These are phyloP conservation scores for Rhodotorula sp. DNA, from an alignment of 1,284 basidiomycete genomes.

Conservation along the genomic window DNA sequence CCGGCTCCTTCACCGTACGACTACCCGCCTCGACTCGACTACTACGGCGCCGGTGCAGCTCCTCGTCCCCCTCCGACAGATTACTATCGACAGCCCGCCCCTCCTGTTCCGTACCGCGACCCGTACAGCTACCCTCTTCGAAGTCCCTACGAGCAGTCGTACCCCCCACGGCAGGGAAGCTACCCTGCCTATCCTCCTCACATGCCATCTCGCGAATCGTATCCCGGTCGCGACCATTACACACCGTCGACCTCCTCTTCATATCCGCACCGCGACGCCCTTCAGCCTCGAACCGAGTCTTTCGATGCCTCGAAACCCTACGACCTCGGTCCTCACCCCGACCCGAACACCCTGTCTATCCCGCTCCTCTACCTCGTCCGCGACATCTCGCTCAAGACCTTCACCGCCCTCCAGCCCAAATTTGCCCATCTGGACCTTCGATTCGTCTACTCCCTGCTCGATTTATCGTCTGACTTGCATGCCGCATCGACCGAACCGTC, in stretches of 20 bases:
- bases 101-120: neutral
- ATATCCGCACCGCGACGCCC: neutral
- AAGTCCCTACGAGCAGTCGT: neutral
- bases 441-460: constrained; percentile 21
- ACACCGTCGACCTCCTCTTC: neutral
- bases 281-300: neutral
- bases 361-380: constrained; percentile 27
- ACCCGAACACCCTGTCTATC: constrained; percentile 20
- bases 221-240: constrained; percentile 3
- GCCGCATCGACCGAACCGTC: constrained; percentile 5
- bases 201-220: neutral
- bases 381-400: constrained; percentile 17
- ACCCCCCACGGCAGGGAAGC: too few relatives aligned
- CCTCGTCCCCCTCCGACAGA: neutral
- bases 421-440: constrained; percentile 20
- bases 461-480: constrained; percentile 12
- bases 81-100: neutral
- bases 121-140: constrained; percentile 6
- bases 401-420: constrained; percentile 3
- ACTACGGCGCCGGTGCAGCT: neutral
- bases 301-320: neutral
- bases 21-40: neutral
- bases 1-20: neutral
- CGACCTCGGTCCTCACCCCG: neutral
- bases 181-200: too few relatives aligned